Conservation (phyloP, 345 rosid species). For the Camelina hispida region DNA sequence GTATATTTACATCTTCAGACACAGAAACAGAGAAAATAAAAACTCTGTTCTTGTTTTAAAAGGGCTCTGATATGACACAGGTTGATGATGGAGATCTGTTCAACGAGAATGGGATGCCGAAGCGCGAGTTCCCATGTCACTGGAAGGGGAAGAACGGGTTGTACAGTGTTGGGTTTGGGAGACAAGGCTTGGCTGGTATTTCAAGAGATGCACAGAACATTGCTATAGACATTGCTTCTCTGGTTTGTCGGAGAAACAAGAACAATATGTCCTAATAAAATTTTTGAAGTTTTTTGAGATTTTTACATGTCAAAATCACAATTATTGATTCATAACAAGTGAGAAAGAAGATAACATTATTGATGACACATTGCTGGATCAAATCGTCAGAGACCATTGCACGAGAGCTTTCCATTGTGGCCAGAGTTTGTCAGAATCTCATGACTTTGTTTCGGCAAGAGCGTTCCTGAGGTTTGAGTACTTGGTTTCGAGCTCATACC, state of each 20-base stretch:
- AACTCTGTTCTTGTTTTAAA: conserved; percentile 18
- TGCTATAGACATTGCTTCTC: conserved; percentile 44
- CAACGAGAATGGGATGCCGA: conserved; percentile 42
- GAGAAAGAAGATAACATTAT: conserved; percentile 25
- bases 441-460: conserved; percentile 32
- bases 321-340: conserved; percentile 26
- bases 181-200: conserved; percentile 48
- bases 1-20: conserved; percentile 35
- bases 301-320: conserved; percentile 7
- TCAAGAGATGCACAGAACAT: conserved; percentile 45
- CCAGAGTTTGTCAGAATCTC: conserved; percentile 8
- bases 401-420: neutral
- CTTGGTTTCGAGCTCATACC: conserved; percentile 54
- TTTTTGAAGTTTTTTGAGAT: neutral
- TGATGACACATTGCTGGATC: conserved; percentile 14
- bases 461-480: conserved; percentile 48
- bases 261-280: neutral
- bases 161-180: conserved; percentile 49
- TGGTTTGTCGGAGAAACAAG: conserved; percentile 17
- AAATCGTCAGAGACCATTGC: neutral
- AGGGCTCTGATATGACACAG: conserved; percentile 22
- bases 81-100: conserved; percentile 39
- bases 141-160: conserved; percentile 53
- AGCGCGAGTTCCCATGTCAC: conserved; percentile 32
- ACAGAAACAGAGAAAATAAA: neutral